These are phyloP conservation scores for Nakataea oryzae DNA, from an alignment of 2,329 filamentous ascomycete genomes.

Conservation along the genomic window DNA sequence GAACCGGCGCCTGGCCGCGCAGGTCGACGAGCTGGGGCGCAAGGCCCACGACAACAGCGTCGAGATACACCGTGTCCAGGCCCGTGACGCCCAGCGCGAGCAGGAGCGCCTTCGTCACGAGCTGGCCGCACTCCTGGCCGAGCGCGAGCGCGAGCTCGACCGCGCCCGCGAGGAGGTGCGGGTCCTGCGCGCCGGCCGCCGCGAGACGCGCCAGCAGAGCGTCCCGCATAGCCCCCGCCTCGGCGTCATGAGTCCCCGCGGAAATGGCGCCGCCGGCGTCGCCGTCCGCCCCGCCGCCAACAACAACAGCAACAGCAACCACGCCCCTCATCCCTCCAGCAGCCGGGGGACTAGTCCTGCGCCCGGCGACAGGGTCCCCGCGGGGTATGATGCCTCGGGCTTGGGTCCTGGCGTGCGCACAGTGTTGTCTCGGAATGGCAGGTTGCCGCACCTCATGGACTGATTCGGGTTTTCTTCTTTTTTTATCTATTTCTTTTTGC, in stretches of 20 bases:
- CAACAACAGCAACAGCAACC: neutral
- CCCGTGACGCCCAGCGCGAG: constrained; percentile 24
- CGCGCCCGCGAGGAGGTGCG: constrained; percentile 37
- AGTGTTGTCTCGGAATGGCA: neutral
- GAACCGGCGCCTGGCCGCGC: constrained; percentile 31
- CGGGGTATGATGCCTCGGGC: neutral
- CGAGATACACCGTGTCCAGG: constrained; percentile 30
- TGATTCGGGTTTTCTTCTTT: neutral
- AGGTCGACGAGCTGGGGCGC: constrained; percentile 27
- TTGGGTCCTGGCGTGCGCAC: neutral
- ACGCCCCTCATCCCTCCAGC: constrained; percentile 5
- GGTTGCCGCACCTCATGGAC: neutral
- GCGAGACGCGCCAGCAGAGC: constrained; percentile 45
- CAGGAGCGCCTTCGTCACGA: constrained; percentile 22
- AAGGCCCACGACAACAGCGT: constrained; percentile 33
- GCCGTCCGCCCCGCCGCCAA: constrained; percentile 12
- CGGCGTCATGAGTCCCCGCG: constrained; percentile 40
- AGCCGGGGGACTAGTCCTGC: constrained; percentile 6
- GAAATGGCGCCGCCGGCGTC: constrained; percentile 12
- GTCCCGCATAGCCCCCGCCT: constrained; percentile 48
- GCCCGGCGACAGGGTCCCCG: too few species aligned
- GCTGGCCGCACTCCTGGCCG: constrained; percentile 28
- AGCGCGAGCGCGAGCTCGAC: constrained; percentile 41
- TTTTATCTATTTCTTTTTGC: neutral
- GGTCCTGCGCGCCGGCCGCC: constrained; percentile 33